Conservation (phyloP, 2,329 filamentous ascomycete species). For the Nothophaeocryptopus gaeumannii region DNA sequence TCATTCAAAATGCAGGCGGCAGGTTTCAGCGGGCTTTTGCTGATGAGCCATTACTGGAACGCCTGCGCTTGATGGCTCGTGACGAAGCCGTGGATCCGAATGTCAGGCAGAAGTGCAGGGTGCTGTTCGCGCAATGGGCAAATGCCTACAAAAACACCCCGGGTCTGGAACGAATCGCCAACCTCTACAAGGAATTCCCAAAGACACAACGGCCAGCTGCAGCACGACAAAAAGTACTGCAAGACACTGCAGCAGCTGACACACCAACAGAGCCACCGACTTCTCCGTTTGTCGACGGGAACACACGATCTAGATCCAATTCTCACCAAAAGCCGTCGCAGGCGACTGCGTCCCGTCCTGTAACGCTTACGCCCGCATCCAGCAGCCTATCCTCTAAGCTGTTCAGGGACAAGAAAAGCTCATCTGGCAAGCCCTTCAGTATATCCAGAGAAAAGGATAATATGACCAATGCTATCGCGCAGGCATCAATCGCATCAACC, state of each 20-base stretch:
- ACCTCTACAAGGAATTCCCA: constrained; percentile 69
- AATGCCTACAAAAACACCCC: constrained; percentile 74
- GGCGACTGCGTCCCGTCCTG: constrained; percentile 26
- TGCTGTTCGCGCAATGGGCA: constrained; percentile 84
- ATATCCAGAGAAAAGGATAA: constrained; percentile 82
- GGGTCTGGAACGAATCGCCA: constrained; percentile 76
- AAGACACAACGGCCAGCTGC: constrained; percentile 66
- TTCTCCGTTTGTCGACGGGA: constrained; percentile 23
- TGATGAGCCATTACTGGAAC: constrained; percentile 87
- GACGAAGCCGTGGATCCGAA: constrained; percentile 79
- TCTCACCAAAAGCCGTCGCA: constrained; percentile 13
- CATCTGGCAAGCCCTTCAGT: constrained; percentile 66
- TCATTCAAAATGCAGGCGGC: constrained; percentile 90
- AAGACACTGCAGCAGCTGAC: constrained; percentile 69
- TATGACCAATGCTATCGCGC: constrained; percentile 85
- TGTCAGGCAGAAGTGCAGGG: constrained; percentile 84
- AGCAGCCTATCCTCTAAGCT: constrained; percentile 30
- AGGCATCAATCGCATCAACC: constrained; percentile 84
- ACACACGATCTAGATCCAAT: constrained; percentile 16
- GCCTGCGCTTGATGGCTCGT: constrained; percentile 80
- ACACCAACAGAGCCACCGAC: constrained; percentile 44
- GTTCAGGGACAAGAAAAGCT: constrained; percentile 44
- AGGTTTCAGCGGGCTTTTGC: constrained; percentile 84
- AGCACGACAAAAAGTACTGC: constrained; percentile 73
- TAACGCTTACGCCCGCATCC: constrained; percentile 33